phyloP scores from a whole-genome alignment of 2,329 filamentous ascomycete species.

The Diaporthe citriasiana region DNA sequence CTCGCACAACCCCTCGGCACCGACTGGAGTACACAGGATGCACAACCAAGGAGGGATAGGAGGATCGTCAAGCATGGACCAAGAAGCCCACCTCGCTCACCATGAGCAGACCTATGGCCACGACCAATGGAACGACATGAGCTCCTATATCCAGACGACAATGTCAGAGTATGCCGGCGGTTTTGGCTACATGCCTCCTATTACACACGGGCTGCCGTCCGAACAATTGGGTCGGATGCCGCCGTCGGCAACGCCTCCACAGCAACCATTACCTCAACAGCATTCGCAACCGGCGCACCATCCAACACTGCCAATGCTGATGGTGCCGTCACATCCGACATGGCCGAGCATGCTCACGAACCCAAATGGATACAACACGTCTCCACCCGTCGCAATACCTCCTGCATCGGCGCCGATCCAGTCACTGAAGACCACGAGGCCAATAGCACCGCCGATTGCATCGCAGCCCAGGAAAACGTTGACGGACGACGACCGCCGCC shows the following conservation, averaged over 20 bases:
- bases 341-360: slow-evolving; percentile 90
- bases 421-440: slow-evolving; percentile 63
- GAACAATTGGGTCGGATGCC: slow-evolving; percentile 67
- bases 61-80: slow-evolving; percentile 61
- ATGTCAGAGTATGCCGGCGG: slow-evolving; percentile 77
- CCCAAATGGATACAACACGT: slow-evolving; percentile 71
- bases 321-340: slow-evolving; percentile 75
- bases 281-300: slow-evolving; percentile 58
- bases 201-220: slow-evolving; percentile 61
- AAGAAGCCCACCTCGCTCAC: slow-evolving; percentile 60
- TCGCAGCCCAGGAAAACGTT: slow-evolving; percentile 86
- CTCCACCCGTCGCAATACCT: slow-evolving; percentile 72
- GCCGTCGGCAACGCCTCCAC: slow-evolving; percentile 66
- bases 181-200: slow-evolving; percentile 70
- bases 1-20: neutral
- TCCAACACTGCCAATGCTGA: slow-evolving; percentile 75
- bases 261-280: slow-evolving; percentile 71
- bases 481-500: slow-evolving; percentile 88
- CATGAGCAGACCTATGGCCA: slow-evolving; percentile 58
- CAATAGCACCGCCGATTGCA: slow-evolving; percentile 59
- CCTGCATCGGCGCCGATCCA: slow-evolving; percentile 65
- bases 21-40: slow-evolving; percentile 53
- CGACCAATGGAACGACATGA: slow-evolving; percentile 70
- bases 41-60: slow-evolving; percentile 58
- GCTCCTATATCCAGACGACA: slow-evolving; percentile 76